These are phyloP conservation scores for Fusarium avenaceum DNA, from an alignment of 2,329 filamentous ascomycete species.

Conservation along the genomic window DNA sequence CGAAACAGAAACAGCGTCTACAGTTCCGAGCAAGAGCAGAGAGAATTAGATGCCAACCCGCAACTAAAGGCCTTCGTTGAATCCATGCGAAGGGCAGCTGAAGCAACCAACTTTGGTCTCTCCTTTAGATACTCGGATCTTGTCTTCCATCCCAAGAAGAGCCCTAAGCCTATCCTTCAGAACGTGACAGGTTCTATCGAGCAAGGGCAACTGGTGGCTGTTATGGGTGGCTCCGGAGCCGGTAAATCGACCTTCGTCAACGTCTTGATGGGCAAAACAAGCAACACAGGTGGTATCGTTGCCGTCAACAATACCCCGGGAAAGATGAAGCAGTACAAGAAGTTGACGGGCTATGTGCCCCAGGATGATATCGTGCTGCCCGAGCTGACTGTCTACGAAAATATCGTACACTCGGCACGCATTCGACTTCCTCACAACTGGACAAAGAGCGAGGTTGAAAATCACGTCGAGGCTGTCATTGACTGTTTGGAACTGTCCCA, in stretches of 20 bases:
- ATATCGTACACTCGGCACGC: conserved; percentile 70
- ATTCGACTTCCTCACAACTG: conserved; percentile 67
- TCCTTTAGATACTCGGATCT: conserved; percentile 67
- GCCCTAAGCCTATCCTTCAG: conserved; percentile 62
- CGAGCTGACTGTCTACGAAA: conserved; percentile 72
- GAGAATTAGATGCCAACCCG: conserved; percentile 38
- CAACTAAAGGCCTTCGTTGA: conserved; percentile 65
- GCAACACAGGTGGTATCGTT: conserved; percentile 64
- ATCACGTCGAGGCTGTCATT: conserved; percentile 69
- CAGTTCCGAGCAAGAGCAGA: conserved; percentile 42
- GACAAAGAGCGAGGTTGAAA: conserved; percentile 62
- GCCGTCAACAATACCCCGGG: conserved; percentile 66
- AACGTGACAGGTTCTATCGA: conserved; percentile 68
- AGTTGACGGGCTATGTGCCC: conserved; percentile 72
- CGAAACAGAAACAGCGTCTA: conserved; percentile 50
- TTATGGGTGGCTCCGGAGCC: conserved; percentile 72
- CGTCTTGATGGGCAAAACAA: conserved; percentile 71
- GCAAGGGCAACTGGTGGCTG: conserved; percentile 66
- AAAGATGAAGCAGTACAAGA: conserved; percentile 66
- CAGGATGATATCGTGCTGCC: conserved; percentile 72
- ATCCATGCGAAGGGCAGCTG: conserved; percentile 66
- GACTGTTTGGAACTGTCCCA: conserved; percentile 67
- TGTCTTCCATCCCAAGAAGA: conserved; percentile 62
- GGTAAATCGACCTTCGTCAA: conserved; percentile 72
- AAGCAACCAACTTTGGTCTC: conserved; percentile 65